Conservation (phyloP, 768 basidiomycete genomes). For the Amanita polypyramis region DNA sequence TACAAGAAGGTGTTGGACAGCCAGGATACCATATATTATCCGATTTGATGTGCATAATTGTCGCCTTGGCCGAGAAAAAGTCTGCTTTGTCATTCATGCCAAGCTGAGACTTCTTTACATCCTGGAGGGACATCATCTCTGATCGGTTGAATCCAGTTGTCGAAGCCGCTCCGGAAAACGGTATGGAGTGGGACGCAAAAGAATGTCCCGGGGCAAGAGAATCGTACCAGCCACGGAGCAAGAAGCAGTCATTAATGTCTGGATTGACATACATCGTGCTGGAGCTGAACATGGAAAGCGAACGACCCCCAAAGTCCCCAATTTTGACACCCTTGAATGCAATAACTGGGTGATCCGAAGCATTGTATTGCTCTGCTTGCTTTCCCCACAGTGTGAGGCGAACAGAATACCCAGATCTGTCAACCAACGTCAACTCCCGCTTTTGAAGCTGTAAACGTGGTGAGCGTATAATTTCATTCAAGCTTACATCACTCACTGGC, state of each 20-base stretch:
- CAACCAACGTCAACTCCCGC: conserved; percentile 83
- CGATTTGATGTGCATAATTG: conserved; percentile 77
- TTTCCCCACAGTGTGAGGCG: conserved; percentile 94
- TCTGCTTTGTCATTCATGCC: conserved; percentile 72
- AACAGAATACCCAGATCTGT: conserved; percentile 67
- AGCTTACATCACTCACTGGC: conserved; percentile 24
- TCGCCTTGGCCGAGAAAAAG: conserved; percentile 72
- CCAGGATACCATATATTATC: conserved; percentile 85
- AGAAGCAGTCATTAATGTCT: conserved; percentile 83
- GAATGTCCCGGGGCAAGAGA: conserved; percentile 45
- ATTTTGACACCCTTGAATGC: conserved; percentile 94
- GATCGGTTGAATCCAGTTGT: conserved; percentile 48
- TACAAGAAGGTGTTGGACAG: conserved; percentile 71
- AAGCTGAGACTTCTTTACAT: conserved; percentile 70
- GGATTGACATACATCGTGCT: conserved; percentile 82
- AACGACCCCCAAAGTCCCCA: conserved; percentile 84
- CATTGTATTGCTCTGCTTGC: conserved; percentile 75
- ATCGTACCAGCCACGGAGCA: conserved; percentile 89
- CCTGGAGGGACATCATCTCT: conserved; percentile 62
- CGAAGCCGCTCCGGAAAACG: conserved; percentile 26
- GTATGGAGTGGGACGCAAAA: conserved; percentile 65
- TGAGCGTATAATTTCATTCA: not conserved
- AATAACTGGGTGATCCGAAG: conserved; percentile 55
- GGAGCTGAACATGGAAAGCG: conserved; percentile 72
- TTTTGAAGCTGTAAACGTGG: conserved; percentile 55